Percentiles rank a stretch among this genome's conserved stretches.
These are phyloP conservation scores for Allomyces macrogynus DNA, from an alignment of 192 early-diverging fungal species.

Conservation along the genomic window DNA sequence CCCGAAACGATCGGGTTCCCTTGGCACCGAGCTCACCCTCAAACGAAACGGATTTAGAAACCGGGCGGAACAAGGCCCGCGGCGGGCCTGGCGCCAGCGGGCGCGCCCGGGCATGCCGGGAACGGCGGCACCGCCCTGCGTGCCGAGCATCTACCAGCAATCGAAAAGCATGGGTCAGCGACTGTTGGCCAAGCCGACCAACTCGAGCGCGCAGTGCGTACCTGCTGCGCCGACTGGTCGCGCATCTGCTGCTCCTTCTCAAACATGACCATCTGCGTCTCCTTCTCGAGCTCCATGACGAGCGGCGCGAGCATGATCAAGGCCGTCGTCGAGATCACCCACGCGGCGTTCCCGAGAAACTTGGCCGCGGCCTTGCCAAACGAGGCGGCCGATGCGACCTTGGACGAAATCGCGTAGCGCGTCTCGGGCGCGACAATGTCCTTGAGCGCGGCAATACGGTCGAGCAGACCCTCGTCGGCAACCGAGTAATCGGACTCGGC, in stretches of 20 bases:
- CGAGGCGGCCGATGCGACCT: conserved; percentile 29
- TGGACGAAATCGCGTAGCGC: conserved; percentile 37
- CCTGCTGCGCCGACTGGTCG: not conserved
- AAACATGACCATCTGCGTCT: conserved; percentile 64
- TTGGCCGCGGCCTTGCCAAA: conserved; percentile 35
- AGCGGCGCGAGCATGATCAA: conserved; percentile 67
- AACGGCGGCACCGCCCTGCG: no score
- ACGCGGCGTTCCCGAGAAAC: conserved; percentile 60
- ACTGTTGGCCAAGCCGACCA: no score
- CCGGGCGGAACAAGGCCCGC: no score
- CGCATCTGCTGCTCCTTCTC: conserved; percentile 35
- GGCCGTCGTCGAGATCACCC: conserved; percentile 74
- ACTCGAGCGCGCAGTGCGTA: not conserved
- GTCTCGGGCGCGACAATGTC: conserved; percentile 68
- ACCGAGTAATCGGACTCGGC: conserved; percentile 24
- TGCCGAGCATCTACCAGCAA: no score
- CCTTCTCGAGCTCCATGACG: conserved; percentile 68
- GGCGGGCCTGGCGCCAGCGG: no score
- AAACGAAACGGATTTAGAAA: no score
- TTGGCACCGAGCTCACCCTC: no score
- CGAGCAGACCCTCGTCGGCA: conserved; percentile 56
- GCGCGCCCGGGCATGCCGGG: no score
- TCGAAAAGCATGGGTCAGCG: no score
- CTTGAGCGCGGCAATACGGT: conserved; percentile 60
- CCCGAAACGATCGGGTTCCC: no score